Base-by-base conservation (phyloP, 202 grass and related monocot species). In the Dendrocalamus latiflorus region DNA sequence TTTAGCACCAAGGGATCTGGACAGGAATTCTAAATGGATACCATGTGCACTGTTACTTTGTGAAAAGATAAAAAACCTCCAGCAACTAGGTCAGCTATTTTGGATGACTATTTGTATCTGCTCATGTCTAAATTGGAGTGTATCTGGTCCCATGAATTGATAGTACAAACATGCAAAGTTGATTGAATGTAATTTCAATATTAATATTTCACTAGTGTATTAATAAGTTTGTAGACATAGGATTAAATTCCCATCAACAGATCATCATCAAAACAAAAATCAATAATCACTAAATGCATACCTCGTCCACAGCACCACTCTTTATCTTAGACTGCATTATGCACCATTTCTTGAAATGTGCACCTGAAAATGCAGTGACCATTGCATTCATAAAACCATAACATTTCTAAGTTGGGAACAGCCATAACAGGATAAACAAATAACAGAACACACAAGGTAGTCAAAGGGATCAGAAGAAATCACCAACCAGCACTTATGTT, bases 301-400 rank as follows among this genome's bases (percentile, higher is more conserved):
- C 96, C 96, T 99, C 96, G 51, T 95, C 96, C 49, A 99, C 89
- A 78, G 96, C 96, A 58, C 96, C 93, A 86, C 74, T 92, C 81
- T 93, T 99, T 91, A 99, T 99, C 83, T 99, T 99, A 56, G 96
- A 99, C 50, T 99, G 96, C 96, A 99, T 99, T 83, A 90, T 89
- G 83, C 96, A 99, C 96, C 96, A 96, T 86, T 92, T 99, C 79
- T 96, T 99, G 74, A 99, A 99, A 94, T 99, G 93, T 22, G 96
- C 92, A 86, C 96, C 96, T 99, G 88, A 50, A 89, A 88, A 75
- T 36, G 62, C 20, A 88, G 64, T 65, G n/a, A 3, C 0, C 8
- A 68, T 73, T 55, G 34, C 30, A 72, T 76, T 81, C 14, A 82
- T 70, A 66, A 68, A 72, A 82, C 44, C 57, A 60, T 30, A 43